Conservation (phyloP, 2,329 filamentous ascomycete species). For the Hypoxylon sp. region DNA sequence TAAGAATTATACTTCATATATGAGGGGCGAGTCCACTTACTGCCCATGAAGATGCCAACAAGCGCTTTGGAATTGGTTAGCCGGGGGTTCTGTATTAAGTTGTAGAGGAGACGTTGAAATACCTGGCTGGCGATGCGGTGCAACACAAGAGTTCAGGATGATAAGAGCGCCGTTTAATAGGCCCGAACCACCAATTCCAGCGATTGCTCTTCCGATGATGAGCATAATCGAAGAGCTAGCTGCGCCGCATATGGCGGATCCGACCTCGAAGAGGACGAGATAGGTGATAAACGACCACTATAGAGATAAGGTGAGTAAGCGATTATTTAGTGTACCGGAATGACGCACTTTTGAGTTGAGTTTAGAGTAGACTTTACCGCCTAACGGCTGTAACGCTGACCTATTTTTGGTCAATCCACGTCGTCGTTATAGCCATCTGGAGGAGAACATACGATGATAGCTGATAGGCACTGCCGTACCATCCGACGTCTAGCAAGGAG, state of each 20-base stretch:
- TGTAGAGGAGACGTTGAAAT: not conserved
- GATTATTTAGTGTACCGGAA: not conserved
- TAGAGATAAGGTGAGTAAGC: not conserved
- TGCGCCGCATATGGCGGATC: conserved; percentile 65
- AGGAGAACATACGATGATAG: conserved; percentile 19
- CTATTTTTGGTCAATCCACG: conserved; percentile 7
- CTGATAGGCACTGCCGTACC: conserved; percentile 53
- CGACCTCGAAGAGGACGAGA: conserved; percentile 66
- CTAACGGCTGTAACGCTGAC: conserved; percentile 27
- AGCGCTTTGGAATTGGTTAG: conserved; percentile 4
- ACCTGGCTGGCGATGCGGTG: conserved; percentile 26
- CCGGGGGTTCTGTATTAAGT: not conserved
- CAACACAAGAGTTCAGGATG: conserved; percentile 26
- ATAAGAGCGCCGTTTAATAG: conserved; percentile 60
- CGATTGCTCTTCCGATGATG: conserved; percentile 67
- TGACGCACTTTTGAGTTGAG: conserved; percentile 25
- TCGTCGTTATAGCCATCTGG: too few species aligned
- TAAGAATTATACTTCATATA: not conserved
- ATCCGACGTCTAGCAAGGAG: conserved; percentile 34
- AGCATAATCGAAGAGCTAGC: conserved; percentile 64
- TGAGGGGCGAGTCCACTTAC: conserved; percentile 12
- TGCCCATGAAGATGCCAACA: conserved; percentile 20
- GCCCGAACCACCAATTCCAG: conserved; percentile 65
- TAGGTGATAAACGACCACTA: conserved; percentile 51
- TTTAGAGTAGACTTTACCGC: conserved; percentile 30